phyloP scores from a whole-genome alignment of 345 rosid genomes.

The Syzygium jambos region DNA sequence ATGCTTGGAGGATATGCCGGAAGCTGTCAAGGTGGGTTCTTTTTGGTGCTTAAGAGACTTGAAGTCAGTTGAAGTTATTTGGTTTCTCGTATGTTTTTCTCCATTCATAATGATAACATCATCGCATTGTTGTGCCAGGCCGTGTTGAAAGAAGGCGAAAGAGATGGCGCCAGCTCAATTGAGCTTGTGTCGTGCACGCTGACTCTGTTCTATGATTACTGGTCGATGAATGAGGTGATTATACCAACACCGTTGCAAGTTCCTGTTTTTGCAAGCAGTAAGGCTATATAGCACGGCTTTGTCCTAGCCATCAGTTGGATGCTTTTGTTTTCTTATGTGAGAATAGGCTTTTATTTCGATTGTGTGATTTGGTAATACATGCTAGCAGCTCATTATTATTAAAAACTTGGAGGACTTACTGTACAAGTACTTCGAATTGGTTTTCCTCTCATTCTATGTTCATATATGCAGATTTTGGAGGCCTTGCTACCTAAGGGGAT shows the following conservation, averaged over 20 bases:
- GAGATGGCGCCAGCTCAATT: constrained; percentile 20
- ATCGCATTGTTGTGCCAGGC: constrained; percentile 25
- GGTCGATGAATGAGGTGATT: constrained; percentile 89
- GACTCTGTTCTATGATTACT: constrained; percentile 76
- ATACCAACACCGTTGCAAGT: not conserved
- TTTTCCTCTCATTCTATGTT: not conserved
- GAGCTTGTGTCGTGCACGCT: constrained; percentile 74
- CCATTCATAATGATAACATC: not conserved
- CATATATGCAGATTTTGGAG: constrained; percentile 63
- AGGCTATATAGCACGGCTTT: not conserved
- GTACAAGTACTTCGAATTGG: not conserved
- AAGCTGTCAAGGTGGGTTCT: constrained; percentile 71
- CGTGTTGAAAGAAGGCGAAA: constrained; percentile 34
- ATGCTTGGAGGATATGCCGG: constrained; percentile 57
- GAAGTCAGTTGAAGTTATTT: not conserved
- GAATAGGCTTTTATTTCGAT: not conserved
- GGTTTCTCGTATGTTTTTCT: not conserved
- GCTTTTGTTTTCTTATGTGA: not conserved
- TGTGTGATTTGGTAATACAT: not conserved
- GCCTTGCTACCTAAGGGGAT: constrained; percentile 62
- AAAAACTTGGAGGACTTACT: not conserved
- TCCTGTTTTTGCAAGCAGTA: not conserved
- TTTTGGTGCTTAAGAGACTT: not conserved
- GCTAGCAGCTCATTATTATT: not conserved
- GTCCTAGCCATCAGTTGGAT: not conserved